Conservation (phyloP, 805 yeast species). For the Candida alai region DNA sequence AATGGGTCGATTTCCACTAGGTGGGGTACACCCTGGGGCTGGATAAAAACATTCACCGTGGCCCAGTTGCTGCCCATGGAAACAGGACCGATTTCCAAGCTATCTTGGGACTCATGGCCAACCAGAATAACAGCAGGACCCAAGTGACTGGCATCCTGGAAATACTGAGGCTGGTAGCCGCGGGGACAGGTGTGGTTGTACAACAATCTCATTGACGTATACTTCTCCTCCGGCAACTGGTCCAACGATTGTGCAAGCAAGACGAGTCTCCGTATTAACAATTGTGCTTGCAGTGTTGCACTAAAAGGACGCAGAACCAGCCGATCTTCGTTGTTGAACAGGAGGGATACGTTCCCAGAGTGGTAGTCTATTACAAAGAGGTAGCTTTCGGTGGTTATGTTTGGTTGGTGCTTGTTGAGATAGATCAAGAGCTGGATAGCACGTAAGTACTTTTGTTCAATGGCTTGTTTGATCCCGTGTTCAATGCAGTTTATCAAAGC, state of each 20-base stretch:
- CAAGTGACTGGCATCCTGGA: constrained; percentile 39
- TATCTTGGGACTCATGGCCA: not conserved
- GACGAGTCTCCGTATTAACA: constrained; percentile 48
- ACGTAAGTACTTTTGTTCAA: constrained; percentile 39
- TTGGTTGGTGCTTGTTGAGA: constrained; percentile 39
- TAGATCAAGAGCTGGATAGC: constrained; percentile 46
- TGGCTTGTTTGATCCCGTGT: constrained; percentile 43
- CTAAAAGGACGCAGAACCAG: constrained; percentile 20
- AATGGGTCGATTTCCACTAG: constrained; percentile 23
- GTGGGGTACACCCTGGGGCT: not conserved
- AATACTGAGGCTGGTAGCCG: constrained; percentile 47
- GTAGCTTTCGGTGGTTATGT: constrained; percentile 47
- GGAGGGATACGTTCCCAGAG: constrained; percentile 11
- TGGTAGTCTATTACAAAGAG: constrained; percentile 45
- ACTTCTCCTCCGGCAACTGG: constrained; percentile 46
- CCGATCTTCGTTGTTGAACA: not conserved
- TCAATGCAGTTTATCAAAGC: constrained; percentile 52
- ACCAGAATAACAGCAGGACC: constrained; percentile 31
- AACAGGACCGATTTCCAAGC: constrained; percentile 7
- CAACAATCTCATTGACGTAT: constrained; percentile 44
- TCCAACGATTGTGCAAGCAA: constrained; percentile 52
- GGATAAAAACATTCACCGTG: constrained; percentile 21
- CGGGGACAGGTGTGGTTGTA: constrained; percentile 46
- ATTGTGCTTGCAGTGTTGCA: constrained; percentile 44
- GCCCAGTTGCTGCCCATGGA: constrained; percentile 7